phyloP scores from a whole-genome alignment of 768 basidiomycete species.

The Suillus placidus region DNA sequence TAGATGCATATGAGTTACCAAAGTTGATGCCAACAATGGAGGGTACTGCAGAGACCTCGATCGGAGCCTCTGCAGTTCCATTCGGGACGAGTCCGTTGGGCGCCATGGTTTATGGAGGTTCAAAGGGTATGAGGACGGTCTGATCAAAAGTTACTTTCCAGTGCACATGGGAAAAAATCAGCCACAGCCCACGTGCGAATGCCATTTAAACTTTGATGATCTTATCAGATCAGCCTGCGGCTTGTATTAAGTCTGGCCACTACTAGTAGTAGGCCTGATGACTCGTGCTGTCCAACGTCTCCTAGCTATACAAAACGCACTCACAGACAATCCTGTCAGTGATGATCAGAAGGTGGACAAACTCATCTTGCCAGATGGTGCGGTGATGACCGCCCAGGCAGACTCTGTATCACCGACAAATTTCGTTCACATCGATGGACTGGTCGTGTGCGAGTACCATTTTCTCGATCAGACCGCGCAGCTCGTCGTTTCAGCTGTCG shows the following conservation, averaged over 20 bases:
- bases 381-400: constrained; percentile 7
- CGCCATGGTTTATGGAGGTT: constrained; percentile 36
- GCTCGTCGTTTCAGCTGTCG: constrained; percentile 22
- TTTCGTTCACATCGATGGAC: constrained; percentile 12
- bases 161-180: constrained; percentile 4
- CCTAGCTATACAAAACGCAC: constrained; percentile 18
- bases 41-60: constrained; percentile 38
- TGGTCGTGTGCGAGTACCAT: constrained; percentile 18
- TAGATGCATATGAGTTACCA: constrained; percentile 93
- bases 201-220: not conserved
- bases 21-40: constrained; percentile 93
- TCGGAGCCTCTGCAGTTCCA: constrained; percentile 50
- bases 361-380: constrained; percentile 21
- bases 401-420: not conserved
- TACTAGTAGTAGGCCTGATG: constrained; percentile 13
- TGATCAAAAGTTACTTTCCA: constrained; percentile 5
- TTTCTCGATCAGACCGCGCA: constrained; percentile 14
- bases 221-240: not conserved
- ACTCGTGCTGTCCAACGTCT: constrained; percentile 10
- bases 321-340: not conserved
- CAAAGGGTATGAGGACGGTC: not conserved
- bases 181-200: constrained; percentile 7
- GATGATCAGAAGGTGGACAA: not conserved
- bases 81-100: constrained; percentile 48
- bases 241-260: not conserved